Evolutionary conservation across 2,329 filamentous ascomycete species (phyloP).

Genomic region (Phialophora macrospora): DNA sequence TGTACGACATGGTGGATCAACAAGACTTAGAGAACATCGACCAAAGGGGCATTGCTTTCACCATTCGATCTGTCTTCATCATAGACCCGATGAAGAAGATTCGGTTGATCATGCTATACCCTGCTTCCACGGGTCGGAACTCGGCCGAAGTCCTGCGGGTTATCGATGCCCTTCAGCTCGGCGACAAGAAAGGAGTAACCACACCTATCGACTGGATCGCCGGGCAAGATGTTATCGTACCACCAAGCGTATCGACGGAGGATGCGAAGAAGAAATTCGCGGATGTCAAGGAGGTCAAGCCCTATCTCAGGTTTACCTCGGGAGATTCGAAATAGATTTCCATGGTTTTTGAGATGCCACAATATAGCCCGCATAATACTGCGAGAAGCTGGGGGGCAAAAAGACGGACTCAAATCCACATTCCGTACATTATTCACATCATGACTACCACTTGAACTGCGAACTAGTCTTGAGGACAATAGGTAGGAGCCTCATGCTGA

Average conservation of each 20-base stretch:
- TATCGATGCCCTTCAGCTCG: not conserved
- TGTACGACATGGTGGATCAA: constrained; percentile 83
- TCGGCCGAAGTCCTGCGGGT: not conserved
- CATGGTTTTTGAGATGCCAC: not conserved
- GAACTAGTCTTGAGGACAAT: not conserved
- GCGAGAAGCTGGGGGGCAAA: not conserved
- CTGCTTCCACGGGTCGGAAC: not conserved
- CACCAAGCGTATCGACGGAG: constrained; percentile 78
- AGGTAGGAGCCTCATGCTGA: not conserved
- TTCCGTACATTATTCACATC: not conserved
- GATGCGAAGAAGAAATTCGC: constrained; percentile 89
- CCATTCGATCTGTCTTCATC: constrained; percentile 92
- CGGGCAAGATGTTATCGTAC: constrained; percentile 82
- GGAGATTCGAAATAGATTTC: not conserved
- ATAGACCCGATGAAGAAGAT: constrained; percentile 95
- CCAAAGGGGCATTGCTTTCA: constrained; percentile 83
- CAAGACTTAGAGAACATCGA: constrained; percentile 82
- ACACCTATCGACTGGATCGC: not conserved
- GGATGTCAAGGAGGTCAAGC: constrained; percentile 66
- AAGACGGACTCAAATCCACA: not conserved
- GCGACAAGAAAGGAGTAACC: not conserved
- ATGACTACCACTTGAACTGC: not conserved
- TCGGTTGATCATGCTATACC: constrained; percentile 72
- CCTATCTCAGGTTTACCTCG: constrained; percentile 45
- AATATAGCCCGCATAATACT: not conserved